Percentiles rank a stretch among this genome's conserved stretches.
Evolutionary conservation across 1,284 basidiomycete species (phyloP).

Genomic region (Tylopilus sp.): DNA sequence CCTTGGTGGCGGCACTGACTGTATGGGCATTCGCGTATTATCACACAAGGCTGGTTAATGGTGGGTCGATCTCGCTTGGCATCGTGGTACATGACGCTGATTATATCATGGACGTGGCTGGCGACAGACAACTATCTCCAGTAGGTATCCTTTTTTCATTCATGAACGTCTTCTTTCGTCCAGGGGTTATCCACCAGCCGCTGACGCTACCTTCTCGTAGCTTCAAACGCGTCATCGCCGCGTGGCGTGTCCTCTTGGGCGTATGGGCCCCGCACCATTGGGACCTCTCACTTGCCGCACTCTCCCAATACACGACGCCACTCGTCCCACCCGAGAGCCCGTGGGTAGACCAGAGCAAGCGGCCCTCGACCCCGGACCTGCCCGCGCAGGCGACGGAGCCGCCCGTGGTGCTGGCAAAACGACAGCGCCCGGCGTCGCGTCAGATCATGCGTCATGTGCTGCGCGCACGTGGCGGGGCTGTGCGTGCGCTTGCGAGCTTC

Average conservation of each 20-base stretch:
- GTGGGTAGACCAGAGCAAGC: slow-evolving; percentile 55
- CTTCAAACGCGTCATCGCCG: slow-evolving; percentile 75
- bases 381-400: slow-evolving; percentile 35
- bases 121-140: slow-evolving; percentile 70
- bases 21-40: slow-evolving; percentile 77
- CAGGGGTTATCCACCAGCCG: slow-evolving; percentile 14
- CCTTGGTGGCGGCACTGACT: slow-evolving; percentile 44
- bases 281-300: slow-evolving; percentile 66
- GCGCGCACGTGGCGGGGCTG: slow-evolving; percentile 72
- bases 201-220: slow-evolving; percentile 36
- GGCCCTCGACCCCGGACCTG: slow-evolving; percentile 28
- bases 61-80: slow-evolving; percentile 40
- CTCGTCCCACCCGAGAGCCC: slow-evolving; percentile 58
- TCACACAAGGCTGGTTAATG: slow-evolving; percentile 73
- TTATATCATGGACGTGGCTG: slow-evolving; percentile 4
- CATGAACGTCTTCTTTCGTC: slow-evolving; percentile 5
- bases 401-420: slow-evolving; percentile 39
- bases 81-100: slow-evolving; percentile 24
- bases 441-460: slow-evolving; percentile 82
- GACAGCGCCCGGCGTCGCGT: slow-evolving; percentile 65
- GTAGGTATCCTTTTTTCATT: slow-evolving; percentile 42
- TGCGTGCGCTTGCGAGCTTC: slow-evolving; percentile 64
- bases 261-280: slow-evolving; percentile 81
- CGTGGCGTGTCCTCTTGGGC: slow-evolving; percentile 87
- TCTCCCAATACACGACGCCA: slow-evolving; percentile 72